Evolutionary conservation across 768 basidiomycete genomes (phyloP).

Genomic region (Boletus huronensis): DNA sequence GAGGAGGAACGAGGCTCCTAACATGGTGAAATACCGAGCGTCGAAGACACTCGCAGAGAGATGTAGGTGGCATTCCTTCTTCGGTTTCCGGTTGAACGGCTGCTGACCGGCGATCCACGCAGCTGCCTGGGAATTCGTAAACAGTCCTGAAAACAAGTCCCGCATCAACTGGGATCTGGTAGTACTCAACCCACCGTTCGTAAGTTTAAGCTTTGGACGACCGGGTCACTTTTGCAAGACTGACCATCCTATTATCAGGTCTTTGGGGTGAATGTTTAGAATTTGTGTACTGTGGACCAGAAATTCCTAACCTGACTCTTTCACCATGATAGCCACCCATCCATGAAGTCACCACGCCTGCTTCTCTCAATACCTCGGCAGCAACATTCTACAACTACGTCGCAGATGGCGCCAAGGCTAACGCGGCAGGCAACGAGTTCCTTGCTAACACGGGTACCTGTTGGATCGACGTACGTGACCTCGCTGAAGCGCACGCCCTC

Average conservation of each 20-base stretch:
- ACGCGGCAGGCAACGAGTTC: slow-evolving; percentile 24
- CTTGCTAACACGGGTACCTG: slow-evolving; percentile 23
- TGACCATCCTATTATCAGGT: slow-evolving; percentile 14
- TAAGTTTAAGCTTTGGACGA: slow-evolving; percentile 8
- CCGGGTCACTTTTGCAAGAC: background rate
- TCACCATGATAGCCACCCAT: slow-evolving; percentile 36
- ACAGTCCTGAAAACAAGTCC: slow-evolving; percentile 27
- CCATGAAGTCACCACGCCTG: slow-evolving; percentile 36
- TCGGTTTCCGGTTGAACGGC: background rate
- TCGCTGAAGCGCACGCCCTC: slow-evolving; percentile 49
- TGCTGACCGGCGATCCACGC: background rate
- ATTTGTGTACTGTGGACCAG: background rate
- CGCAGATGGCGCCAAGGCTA: slow-evolving; percentile 18
- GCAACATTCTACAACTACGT: slow-evolving; percentile 34
- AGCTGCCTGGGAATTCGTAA: slow-evolving; percentile 50
- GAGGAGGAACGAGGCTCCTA: slow-evolving; percentile 33
- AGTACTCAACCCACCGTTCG: slow-evolving; percentile 39
- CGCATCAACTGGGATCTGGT: slow-evolving; percentile 39
- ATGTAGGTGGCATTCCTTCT: slow-evolving; percentile 28
- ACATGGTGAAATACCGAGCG: slow-evolving; percentile 46
- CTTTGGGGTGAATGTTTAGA: slow-evolving; percentile 23
- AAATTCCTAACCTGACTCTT: background rate
- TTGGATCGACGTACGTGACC: slow-evolving; percentile 55
- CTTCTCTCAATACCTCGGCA: slow-evolving; percentile 40
- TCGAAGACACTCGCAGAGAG: slow-evolving; percentile 66